Evolutionary conservation across 176 grass and related monocot genomes (phyloP).

Genomic region (Secale cereale): DNA sequence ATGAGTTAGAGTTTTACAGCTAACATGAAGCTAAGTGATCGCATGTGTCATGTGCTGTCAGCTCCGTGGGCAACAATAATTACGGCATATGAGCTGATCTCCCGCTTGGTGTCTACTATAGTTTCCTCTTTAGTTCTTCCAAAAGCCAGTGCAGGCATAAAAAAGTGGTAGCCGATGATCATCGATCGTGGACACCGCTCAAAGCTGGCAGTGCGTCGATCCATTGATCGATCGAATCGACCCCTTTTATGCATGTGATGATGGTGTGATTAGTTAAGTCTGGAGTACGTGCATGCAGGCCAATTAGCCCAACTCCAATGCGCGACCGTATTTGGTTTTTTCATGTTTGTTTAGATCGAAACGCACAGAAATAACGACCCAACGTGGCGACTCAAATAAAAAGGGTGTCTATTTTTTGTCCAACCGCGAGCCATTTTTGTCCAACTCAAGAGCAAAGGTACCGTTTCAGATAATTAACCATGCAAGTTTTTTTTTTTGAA

Average conservation of each 20-base stretch:
- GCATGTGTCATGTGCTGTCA: constrained; percentile 19
- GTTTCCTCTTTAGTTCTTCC: background rate
- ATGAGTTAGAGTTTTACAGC: constrained; percentile 20
- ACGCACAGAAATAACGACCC: no score
- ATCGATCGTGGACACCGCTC: background rate
- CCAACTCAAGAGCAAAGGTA: no score
- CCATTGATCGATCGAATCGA: background rate
- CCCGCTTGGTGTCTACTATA: background rate
- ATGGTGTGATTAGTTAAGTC: background rate
- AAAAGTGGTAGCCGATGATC: background rate
- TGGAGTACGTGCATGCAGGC: background rate
- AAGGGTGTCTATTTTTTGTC: no score
- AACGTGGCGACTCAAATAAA: no score
- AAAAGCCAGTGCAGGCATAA: background rate
- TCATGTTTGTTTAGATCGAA: no score
- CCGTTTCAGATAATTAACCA: background rate
- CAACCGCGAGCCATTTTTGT: no score
- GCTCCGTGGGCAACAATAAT: constrained; percentile 28
- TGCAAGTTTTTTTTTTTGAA: no score
- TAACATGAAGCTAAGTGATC: background rate
- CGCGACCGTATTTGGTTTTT: no score
- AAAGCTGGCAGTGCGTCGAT: background rate
- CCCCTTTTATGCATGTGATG: background rate
- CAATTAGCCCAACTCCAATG: no score
- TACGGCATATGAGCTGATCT: constrained; percentile 6